These are phyloP conservation scores for Paxillus rubicundulus DNA, from an alignment of 768 basidiomycete species.

Conservation along the genomic window DNA sequence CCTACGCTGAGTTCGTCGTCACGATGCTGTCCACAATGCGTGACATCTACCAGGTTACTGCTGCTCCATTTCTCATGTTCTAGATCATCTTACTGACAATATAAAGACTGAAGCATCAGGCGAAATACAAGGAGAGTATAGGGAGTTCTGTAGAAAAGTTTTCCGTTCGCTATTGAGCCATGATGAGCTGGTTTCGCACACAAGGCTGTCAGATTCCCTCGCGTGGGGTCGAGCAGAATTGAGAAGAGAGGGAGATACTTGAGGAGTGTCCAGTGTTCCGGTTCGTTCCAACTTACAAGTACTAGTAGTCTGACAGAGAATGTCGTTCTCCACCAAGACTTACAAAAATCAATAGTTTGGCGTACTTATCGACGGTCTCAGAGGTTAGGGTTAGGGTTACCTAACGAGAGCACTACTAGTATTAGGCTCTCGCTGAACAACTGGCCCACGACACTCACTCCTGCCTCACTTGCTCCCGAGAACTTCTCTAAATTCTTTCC, in stretches of 20 bases:
- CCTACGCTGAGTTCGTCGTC: slow-evolving; percentile 40
- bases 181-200: slow-evolving; percentile 31
- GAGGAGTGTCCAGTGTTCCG: background rate
- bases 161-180: slow-evolving; percentile 27
- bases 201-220: slow-evolving; percentile 32
- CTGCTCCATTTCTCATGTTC: background rate
- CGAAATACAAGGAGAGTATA: slow-evolving; percentile 29
- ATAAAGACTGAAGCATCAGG: slow-evolving; percentile 8
- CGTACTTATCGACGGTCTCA: too few relatives aligned
- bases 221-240: slow-evolving; percentile 27
- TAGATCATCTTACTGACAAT: slow-evolving; percentile 5
- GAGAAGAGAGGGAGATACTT: slow-evolving; percentile 10
- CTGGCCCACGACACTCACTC: background rate
- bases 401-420: slow-evolving; percentile 7
- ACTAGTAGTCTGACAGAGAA: too few relatives aligned
- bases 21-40: slow-evolving; percentile 54
- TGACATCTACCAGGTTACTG: slow-evolving; percentile 42
- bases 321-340: too few relatives aligned
- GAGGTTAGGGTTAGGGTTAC: slow-evolving; percentile 25
- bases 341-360: too few relatives aligned
- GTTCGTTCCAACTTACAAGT: too few relatives aligned
- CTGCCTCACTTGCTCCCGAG: slow-evolving; percentile 1
- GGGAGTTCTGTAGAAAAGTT: slow-evolving; percentile 35
- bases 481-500: slow-evolving; percentile 12
- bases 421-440: background rate